Conservation (phyloP, 2,329 filamentous ascomycete species). For the Microdochium nivale region DNA sequence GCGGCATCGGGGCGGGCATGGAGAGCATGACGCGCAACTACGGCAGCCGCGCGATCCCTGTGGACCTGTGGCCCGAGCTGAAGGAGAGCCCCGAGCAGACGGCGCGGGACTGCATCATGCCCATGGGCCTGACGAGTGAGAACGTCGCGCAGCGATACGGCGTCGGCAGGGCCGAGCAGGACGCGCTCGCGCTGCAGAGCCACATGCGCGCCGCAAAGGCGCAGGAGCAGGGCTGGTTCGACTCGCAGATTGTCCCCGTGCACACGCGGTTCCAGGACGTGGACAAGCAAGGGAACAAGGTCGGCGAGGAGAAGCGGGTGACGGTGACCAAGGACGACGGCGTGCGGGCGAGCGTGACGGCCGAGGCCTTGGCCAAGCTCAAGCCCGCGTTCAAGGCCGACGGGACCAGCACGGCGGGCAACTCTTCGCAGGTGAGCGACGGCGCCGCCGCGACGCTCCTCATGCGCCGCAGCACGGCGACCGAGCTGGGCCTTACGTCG, state of each 20-base stretch:
- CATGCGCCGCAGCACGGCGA: constrained; percentile 76
- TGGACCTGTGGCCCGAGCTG: constrained; percentile 68
- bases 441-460: constrained; percentile 77
- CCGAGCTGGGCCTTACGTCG: constrained; percentile 57
- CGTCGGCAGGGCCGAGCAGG: constrained; percentile 68
- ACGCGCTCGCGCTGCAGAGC: constrained; percentile 68
- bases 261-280: constrained; percentile 59
- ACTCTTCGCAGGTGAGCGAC: constrained; percentile 78
- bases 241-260: constrained; percentile 72
- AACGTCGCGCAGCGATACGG: constrained; percentile 76
- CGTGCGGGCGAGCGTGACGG: constrained; percentile 57
- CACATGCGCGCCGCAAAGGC: constrained; percentile 68
- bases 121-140: constrained; percentile 85
- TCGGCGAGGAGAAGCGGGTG: constrained; percentile 49
- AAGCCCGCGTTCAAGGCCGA: constrained; percentile 77
- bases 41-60: constrained; percentile 74
- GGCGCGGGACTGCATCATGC: constrained; percentile 82
- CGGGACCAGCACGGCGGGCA: constrained; percentile 77
- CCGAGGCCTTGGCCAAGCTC: constrained; percentile 66
- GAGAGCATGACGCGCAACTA: constrained; percentile 96
- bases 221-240: constrained; percentile 60
- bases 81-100: constrained; percentile 56
- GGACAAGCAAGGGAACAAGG: constrained; percentile 48
- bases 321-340: constrained; percentile 76
- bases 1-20: constrained; percentile 81